These are phyloP conservation scores for Bacterosira constricta DNA, from an alignment of 108 stramenopile species.

Conservation along the genomic window DNA sequence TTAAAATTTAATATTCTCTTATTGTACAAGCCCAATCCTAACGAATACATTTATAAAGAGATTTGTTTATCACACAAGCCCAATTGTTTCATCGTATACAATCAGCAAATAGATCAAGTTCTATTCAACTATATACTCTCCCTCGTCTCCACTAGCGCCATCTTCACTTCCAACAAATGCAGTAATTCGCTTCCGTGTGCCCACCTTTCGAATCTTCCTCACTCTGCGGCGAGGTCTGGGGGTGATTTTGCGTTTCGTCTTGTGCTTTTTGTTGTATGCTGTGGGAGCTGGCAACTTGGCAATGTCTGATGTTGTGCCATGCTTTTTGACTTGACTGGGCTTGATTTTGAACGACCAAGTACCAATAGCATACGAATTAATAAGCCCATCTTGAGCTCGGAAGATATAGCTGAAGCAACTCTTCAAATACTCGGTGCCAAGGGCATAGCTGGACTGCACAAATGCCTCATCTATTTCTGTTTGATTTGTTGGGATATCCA, in stretches of 20 bases:
- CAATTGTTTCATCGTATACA: no score
- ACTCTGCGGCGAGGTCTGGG: background rate
- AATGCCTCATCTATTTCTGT: no score
- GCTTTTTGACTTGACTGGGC: background rate
- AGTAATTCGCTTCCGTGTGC: no score
- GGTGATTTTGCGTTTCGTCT: background rate
- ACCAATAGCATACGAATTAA: background rate
- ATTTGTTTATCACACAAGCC: no score
- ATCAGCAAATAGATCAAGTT: no score
- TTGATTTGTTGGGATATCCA: background rate
- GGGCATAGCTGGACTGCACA: background rate
- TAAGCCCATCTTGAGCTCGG: background rate
- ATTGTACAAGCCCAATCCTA: no score
- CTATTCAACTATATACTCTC: no score
- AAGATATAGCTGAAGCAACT: background rate
- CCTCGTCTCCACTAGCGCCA: no score
- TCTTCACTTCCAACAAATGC: no score
- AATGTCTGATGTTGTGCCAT: constrained; percentile 8
- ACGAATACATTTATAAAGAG: no score
- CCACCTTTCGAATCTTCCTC: background rate
- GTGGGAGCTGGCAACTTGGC: constrained; percentile 1
- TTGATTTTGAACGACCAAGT: constrained; percentile 7
- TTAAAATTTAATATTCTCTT: no score
- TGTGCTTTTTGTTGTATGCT: background rate
- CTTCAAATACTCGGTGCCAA: constrained; percentile 2